Conservation (phyloP, 768 basidiomycete species). For the Trametes villosa region DNA sequence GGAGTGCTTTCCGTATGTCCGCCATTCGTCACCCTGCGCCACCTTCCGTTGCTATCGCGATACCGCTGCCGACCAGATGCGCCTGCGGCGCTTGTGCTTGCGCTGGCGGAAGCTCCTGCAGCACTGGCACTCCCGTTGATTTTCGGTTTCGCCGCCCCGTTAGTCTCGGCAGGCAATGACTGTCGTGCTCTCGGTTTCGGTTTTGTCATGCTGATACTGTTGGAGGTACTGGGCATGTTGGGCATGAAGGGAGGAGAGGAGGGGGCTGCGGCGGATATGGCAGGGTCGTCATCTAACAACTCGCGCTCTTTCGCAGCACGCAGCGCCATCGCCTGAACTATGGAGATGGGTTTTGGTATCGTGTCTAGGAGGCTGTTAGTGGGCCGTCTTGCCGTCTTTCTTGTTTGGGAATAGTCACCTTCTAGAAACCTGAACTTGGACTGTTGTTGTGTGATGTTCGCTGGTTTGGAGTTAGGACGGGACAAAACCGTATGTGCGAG, state of each 20-base stretch:
- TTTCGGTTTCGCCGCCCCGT: constrained; percentile 8
- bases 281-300: constrained; percentile 51
- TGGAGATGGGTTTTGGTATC: constrained; percentile 63
- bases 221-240: background rate
- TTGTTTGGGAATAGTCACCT: constrained; percentile 49
- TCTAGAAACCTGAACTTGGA: constrained; percentile 75
- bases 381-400: background rate
- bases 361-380: constrained; percentile 50
- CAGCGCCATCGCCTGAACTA: constrained; percentile 61
- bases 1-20: constrained; percentile 8
- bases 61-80: background rate
- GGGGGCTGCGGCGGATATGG: constrained; percentile 21
- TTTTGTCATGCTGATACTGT: constrained; percentile 6
- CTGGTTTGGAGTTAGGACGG: constrained; percentile 39
- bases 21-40: constrained; percentile 19
- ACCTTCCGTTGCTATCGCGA: constrained; percentile 24
- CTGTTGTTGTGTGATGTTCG: constrained; percentile 60
- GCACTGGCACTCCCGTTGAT: constrained; percentile 11
- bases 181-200: constrained; percentile 7
- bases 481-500: background rate
- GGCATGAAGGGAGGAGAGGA: constrained; percentile 10
- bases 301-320: constrained; percentile 57
- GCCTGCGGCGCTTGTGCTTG: constrained; percentile 1
- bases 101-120: constrained; percentile 1
- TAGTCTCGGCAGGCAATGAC: constrained; percentile 12